Evolutionary conservation across 2,329 filamentous ascomycete genomes (phyloP), one percentile per base, ranked within the genome.

Genomic region (Thelonectria rubi): DNA sequence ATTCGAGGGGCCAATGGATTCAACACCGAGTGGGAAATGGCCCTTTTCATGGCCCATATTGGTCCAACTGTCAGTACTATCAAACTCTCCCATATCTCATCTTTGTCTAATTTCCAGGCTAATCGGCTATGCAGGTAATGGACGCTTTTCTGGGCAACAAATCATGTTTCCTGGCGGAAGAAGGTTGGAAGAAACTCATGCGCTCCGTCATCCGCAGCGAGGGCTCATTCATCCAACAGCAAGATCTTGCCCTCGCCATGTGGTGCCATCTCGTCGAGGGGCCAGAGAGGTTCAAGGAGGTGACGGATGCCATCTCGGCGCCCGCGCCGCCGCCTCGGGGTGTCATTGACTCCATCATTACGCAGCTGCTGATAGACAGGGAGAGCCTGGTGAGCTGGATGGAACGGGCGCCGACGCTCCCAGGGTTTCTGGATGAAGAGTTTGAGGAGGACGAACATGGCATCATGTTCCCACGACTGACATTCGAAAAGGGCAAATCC

Each of bases 41-140:
- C 60, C 6, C 46, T 62, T 7, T 62, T 62, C 9, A 51, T 57
- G 45, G 55, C 55, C 11, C 49, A 62, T 52, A 58, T 62, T n/a
- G 60, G 60, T 2, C 60, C 60, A 46, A 55, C 60, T 5, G 60
- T 62, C 37, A 34, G 55, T 24, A 6, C 17, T 3, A 21, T 7
- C 6, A 10, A 11, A 34, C 15, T 2, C n/a, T 48, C 32, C 7
- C 5, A 10, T 14, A 20, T 17, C 15, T 18, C 45, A 1, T 39
- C 14, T 21, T 11, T 1, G 30, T 9, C 24, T 5, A 26, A 2
- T 9, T 39, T 11, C 8, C 3, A 1, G 20, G 15, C 46, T 60
- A 40, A 60, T 15, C 3, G 5, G 10, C 17, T 24, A 6, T 18
- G 14, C 12, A 62, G 60, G 60, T 62, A 15, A 62, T 62, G 60